Conservation (phyloP, 768 basidiomycete genomes). For the Rhodosporidiobolus sp. region DNA sequence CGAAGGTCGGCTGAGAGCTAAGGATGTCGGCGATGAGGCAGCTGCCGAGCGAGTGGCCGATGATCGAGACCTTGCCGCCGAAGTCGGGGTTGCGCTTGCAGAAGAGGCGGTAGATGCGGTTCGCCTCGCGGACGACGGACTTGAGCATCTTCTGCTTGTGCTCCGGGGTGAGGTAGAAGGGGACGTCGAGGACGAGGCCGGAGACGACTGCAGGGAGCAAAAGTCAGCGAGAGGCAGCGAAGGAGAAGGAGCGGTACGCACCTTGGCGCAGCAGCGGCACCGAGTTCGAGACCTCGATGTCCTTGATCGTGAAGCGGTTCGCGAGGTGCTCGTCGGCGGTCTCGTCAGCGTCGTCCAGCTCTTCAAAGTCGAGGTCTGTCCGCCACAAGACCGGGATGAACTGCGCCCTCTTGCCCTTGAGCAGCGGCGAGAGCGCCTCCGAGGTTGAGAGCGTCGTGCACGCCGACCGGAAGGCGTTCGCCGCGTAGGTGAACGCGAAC, state of each 20-base stretch:
- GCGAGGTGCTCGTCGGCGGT: constrained; percentile 33
- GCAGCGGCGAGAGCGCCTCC: constrained; percentile 23
- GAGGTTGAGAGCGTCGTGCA: constrained; percentile 34
- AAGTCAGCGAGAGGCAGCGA: neutral
- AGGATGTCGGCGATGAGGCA: constrained; percentile 43
- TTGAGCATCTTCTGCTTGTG: constrained; percentile 42
- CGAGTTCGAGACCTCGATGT: constrained; percentile 32
- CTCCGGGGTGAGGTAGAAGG: constrained; percentile 35
- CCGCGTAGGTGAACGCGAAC: constrained; percentile 41
- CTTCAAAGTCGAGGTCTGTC: constrained; percentile 38
- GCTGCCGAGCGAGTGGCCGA: constrained; percentile 41
- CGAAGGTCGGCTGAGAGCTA: constrained; percentile 37
- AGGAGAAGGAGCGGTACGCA: neutral
- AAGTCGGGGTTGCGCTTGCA: constrained; percentile 43
- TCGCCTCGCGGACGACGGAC: constrained; percentile 41
- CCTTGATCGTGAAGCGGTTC: constrained; percentile 37
- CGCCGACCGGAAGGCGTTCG: constrained; percentile 38
- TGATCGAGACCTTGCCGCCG: constrained; percentile 42
- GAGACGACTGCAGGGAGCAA: constrained; percentile 21
- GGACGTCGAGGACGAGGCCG: constrained; percentile 41
- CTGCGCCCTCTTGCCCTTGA: constrained; percentile 38
- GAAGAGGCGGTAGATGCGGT: constrained; percentile 43
- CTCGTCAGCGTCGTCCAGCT: constrained; percentile 26
- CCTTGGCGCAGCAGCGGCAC: constrained; percentile 40
- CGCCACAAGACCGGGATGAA: constrained; percentile 44